Evolutionary conservation across 108 stramenopile genomes (phyloP), one percentile per base, ranked within the genome.

Genomic region (Cyclostephanos tholiformis): DNA sequence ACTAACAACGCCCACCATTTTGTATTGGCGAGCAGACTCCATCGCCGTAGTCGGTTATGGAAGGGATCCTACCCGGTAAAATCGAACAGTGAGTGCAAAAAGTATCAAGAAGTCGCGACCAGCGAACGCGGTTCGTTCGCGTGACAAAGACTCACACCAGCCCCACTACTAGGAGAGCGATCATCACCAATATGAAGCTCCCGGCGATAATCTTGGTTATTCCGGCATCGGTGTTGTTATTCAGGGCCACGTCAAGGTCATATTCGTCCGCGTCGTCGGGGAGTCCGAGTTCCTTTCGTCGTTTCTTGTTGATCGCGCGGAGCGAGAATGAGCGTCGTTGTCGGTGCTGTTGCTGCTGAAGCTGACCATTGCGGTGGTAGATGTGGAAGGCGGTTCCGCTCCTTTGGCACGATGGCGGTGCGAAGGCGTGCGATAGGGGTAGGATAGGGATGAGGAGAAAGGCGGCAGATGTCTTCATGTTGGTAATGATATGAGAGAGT

Each of bases 161-260:
- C 9, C 91, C 95, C 14, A 79, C 88, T 1, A 96, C 82, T 65
- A 96, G 70, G 4, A 96, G 73, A 4, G 85, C 85, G 25, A 91
- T 59, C 61, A 93, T 83, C 0, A 85, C 79, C 39, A 96, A 46
- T 61, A 93, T 93, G 22, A 93, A 86, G 26, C 86, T 87, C 19
- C 95, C 95, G n/a, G 95, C 95, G 55, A 96, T 85, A 23, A 96
- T 80, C 69, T 96, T 96, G 30, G 91, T 85, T 58, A 96, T 96
- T 13, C 88, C 69, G 3, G 84, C 75, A 77, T 96, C 95, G 17
- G 95, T 96, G 74, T 91, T 92, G 32, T 67, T 68, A 11, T 76
- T 65, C 25, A 96, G 65, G 19, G 95, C 95, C 39, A 82, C 65
- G 38, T 84, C 87, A 9, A 96, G 72, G 80, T 96, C 95, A 63